phyloP scores from a whole-genome alignment of 495 filamentous ascomycete species.

The Massariosphaeria phaeospora region DNA sequence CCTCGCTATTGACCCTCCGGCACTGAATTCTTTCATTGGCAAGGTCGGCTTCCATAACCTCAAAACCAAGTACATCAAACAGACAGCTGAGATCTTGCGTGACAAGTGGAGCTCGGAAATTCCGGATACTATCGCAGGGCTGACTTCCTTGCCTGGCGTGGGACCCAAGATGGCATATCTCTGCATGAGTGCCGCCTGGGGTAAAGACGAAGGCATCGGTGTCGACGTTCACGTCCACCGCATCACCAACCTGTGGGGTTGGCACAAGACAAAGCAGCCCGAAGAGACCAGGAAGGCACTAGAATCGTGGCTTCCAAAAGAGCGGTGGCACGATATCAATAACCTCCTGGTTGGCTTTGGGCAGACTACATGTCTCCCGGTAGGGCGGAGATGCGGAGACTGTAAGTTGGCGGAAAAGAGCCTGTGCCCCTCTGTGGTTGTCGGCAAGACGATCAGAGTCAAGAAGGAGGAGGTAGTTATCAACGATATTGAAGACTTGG shows the following conservation, averaged over 20 bases:
- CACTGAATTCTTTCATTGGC: constrained; percentile 73
- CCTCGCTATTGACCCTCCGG: constrained; percentile 61
- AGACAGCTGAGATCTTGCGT: constrained; percentile 64
- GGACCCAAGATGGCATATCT: constrained; percentile 98
- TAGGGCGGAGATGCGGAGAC: constrained; percentile 73
- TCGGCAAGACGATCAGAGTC: constrained; percentile 43
- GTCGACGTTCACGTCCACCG: constrained; percentile 73
- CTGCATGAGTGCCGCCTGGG: constrained; percentile 71
- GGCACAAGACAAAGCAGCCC: constrained; percentile 77
- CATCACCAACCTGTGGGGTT: constrained; percentile 95
- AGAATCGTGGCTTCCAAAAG: constrained; percentile 77
- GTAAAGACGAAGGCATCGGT: constrained; percentile 57
- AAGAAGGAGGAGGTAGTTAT: constrained; percentile 43
- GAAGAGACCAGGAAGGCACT: constrained; percentile 78
- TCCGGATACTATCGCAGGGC: constrained; percentile 69
- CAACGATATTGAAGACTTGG: no score
- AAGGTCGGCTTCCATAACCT: constrained; percentile 94
- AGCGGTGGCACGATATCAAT: constrained; percentile 94
- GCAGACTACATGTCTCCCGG: constrained; percentile 79
- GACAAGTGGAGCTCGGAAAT: constrained; percentile 72
- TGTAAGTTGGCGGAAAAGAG: constrained; percentile 70
- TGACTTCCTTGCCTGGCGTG: constrained; percentile 81
- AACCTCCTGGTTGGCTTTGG: constrained; percentile 86
- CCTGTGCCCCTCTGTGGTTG: constrained; percentile 67
- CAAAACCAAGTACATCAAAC: constrained; percentile 87